phyloP scores from a whole-genome alignment of 1,284 basidiomycete species.

The Baeospora myosura region DNA sequence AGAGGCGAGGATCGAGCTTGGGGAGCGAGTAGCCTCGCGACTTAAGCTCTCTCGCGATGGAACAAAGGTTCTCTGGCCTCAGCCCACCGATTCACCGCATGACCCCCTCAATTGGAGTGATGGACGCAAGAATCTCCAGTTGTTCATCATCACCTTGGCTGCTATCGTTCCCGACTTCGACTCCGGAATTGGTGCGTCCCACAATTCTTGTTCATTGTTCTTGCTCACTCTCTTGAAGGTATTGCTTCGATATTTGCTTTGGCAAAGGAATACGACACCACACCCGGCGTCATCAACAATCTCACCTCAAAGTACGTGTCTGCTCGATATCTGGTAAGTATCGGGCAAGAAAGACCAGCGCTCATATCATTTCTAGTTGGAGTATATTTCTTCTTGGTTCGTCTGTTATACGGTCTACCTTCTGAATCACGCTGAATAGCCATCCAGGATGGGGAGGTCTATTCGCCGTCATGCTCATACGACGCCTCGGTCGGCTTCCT shows the following conservation, averaged over 20 bases:
- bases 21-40: conserved; percentile 33
- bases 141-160: conserved; percentile 45
- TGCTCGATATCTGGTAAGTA: not conserved
- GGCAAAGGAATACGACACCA: conserved; percentile 44
- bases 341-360: not conserved
- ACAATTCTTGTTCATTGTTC: not conserved
- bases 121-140: conserved; percentile 33
- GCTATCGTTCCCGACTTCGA: conserved; percentile 47
- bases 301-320: conserved; percentile 39
- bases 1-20: conserved; percentile 44
- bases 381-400: conserved; percentile 49
- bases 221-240: conserved; percentile 22
- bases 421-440: not conserved
- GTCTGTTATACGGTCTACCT: conserved; percentile 6
- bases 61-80: conserved; percentile 44
- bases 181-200: conserved; percentile 35
- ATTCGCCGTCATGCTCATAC: conserved; percentile 50
- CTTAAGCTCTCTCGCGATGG: conserved; percentile 42
- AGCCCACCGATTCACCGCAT: conserved; percentile 44
- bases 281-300: conserved; percentile 48
- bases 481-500: conserved; percentile 14
- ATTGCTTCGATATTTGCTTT: conserved; percentile 51
- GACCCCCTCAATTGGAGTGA: conserved; percentile 48
- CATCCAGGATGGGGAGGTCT: conserved; percentile 54
- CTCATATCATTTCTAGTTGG: conserved; percentile 31